These are phyloP conservation scores for Phanerochaete carnosa DNA, from an alignment of 768 basidiomycete genomes.

Conservation along the genomic window DNA sequence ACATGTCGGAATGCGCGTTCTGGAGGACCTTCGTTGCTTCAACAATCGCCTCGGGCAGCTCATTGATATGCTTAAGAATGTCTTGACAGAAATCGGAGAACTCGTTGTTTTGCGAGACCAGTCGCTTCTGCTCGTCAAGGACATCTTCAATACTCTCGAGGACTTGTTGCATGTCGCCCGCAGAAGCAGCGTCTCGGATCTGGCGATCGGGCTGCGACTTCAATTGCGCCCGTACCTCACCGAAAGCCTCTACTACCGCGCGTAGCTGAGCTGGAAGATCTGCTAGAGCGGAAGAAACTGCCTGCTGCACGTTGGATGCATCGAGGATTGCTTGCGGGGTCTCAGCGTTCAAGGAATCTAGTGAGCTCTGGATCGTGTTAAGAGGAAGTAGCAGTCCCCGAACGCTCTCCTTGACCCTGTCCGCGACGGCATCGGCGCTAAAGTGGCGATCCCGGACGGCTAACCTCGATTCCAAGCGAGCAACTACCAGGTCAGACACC, in stretches of 20 bases:
- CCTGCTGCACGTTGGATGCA: constrained; percentile 14
- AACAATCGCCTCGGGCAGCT: constrained; percentile 58
- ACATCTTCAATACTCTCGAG: constrained; percentile 49
- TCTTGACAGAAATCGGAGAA: constrained; percentile 49
- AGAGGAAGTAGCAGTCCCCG: constrained; percentile 38
- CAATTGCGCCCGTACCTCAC: constrained; percentile 24
- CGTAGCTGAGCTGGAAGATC: constrained; percentile 46
- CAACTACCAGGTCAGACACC: constrained; percentile 84
- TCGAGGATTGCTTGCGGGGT: neutral
- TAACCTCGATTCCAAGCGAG: constrained; percentile 77
- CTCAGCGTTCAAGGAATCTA: constrained; percentile 15
- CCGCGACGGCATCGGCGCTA: constrained; percentile 55
- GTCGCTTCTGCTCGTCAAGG: constrained; percentile 45
- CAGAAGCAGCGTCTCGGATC: constrained; percentile 15
- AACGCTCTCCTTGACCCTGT: constrained; percentile 54
- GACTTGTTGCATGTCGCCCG: constrained; percentile 36
- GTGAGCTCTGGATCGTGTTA: constrained; percentile 16
- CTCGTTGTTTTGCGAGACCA: constrained; percentile 46
- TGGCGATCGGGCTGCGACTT: constrained; percentile 14
- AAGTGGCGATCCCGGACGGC: constrained; percentile 73
- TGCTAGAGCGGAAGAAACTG: constrained; percentile 35
- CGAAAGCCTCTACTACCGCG: constrained; percentile 42
- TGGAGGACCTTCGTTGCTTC: constrained; percentile 54
- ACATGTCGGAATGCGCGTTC: constrained; percentile 58
- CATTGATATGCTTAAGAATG: constrained; percentile 48